Base-by-base conservation (phyloP, 257 asterid species). In the Capsicum rhomboideum region DNA sequence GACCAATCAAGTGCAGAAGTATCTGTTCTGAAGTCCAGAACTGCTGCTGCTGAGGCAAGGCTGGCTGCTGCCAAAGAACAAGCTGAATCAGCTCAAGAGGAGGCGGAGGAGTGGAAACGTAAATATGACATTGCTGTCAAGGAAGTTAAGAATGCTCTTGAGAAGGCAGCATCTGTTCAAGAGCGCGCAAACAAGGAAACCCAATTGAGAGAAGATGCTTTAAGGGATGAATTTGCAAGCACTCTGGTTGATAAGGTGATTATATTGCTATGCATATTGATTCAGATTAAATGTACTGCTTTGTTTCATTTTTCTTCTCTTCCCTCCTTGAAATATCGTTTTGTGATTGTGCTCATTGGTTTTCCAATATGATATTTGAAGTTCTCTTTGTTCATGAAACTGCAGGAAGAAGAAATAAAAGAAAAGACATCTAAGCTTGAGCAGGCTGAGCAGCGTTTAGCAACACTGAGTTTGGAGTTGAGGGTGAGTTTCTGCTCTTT, bases 41-140 rank as follows among this genome's bases (percentile, higher is more conserved):
- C 92, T 79, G 92, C 97, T 86, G 99, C 99, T 66, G 97, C 99
- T 72, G 99, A 94, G 84, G 99, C 99, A 82, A 93, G 99, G 86
- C 87, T 97, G 58, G 98, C 94, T 74, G 99, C 99, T 81, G 96
- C 99, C 82, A 93, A 90, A 84, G 99, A 97, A 89, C 94, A 92
- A 84, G 94, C 97, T 55, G 94, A 93, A 44, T 95, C 99, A 78
- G 97, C 99, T 50, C 91, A 88, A 82, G 99, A 97, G 87, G 99
- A 95, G 90, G 97, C 99, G 4, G 94, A 91, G 85, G 99, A 97
- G 90, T 97, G 99, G 99, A 91, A 91, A 89, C 95, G 98, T 53
- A 97, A 97, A 82, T 97, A 91, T 85, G 99, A 93, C 58, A 86
- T 93, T 89, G 98, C 99, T 40, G 92, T 89, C 55, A 92, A 92